Evolutionary conservation across 2,329 filamentous ascomycete genomes (phyloP), one percentile per base, ranked within the genome.

Genomic region (Colletotrichum cuscutae): DNA sequence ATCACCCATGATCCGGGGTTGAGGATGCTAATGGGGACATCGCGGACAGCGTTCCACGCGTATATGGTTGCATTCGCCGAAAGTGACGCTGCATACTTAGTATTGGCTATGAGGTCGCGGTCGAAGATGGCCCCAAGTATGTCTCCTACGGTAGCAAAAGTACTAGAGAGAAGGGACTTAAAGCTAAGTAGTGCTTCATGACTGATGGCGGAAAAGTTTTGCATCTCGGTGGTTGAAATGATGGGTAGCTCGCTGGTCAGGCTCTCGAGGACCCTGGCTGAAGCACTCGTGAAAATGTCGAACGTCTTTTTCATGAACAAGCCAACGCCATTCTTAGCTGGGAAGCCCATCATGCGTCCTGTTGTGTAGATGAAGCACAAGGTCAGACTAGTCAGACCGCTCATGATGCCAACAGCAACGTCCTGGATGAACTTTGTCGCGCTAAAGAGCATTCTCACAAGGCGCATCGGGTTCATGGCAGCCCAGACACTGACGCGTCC

Each of bases 401-500:
- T 93, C 24, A 90, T 84, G 37, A 90, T 78, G 52, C 94, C 88
- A n/a, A 97, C 87, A 3, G 88, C 87, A 5, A 90, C 83, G 79
- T 98, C 96, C 74, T 97, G 93, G 35, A 95, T 81, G 57, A 97
- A 87, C 77, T 95, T 95, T n/a, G 93, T 93, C 53, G 92, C 81
- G 67, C 91, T 89, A 56, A 95, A 94, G 11, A 95, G 80, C 53
- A 95, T 87, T 60, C 91, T 90, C 26, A 97, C 84, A 4, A 96
- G 91, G 15, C 95, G 89, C 80, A 94, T 84, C 2, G 96, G 96
- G 76, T 95, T 95, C 13, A 94, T 94, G 28, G 96, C 81, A 62
- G 95, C 86, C 80, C 96, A 92, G 56, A 98, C 87, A 5, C 94
- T 91, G 30, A 97, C 86, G 76, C 97, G 95, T 15, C 97, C 97